Base-by-base conservation (phyloP, 192 early-diverging fungal species). In the Coemansia sp. region DNA sequence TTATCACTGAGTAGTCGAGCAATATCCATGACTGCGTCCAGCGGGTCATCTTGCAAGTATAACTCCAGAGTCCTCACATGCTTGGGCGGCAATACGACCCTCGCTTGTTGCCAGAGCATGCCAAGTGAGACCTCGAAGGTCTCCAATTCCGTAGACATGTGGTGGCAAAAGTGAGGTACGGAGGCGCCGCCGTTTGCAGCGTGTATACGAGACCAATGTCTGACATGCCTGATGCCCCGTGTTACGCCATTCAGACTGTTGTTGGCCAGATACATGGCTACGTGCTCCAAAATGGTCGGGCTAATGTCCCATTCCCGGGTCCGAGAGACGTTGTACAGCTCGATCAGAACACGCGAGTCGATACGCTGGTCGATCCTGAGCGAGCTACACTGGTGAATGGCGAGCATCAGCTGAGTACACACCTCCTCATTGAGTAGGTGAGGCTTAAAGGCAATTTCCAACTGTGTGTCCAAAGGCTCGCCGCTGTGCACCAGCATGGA, bases 361-460 rank as follows among this genome's bases (percentile, higher is more conserved):
- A 76, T 57, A 7, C 67, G 47, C 36, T 18, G 33, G 4, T 9
- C n/a, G 8, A 49, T 5, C 15, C 22, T 29, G n/a, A 41, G 36
- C 12, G 64, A 40, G 5, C 68, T 67, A 6, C 55, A 63, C 22
- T 44, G 66, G 54, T 71, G 57, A 42, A 80, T 73, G 13, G 79
- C 79, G 16, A 68, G 63, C 27, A 80, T 64, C 57, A 80, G 42
- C 51, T 67, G 65, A 52, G 72, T 60, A 27, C 79, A 76, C 3
- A 80, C 71, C 1, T 67, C 66, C 13, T 55, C 47, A n/a, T 47
- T 80, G 40, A 70, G 54, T 18, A 73, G 34, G 57, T 76, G 59
- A 5, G 73, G 43, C 51, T 76, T 72, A n/a, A 76, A 67, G 12
- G 13, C 5, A 22, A 75, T 16, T 1, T 40, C 5, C 6, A n/a